These are phyloP conservation scores for Plasmodium gonderi DNA, from an alignment of 169 alveolate species.

Conservation along the genomic window DNA sequence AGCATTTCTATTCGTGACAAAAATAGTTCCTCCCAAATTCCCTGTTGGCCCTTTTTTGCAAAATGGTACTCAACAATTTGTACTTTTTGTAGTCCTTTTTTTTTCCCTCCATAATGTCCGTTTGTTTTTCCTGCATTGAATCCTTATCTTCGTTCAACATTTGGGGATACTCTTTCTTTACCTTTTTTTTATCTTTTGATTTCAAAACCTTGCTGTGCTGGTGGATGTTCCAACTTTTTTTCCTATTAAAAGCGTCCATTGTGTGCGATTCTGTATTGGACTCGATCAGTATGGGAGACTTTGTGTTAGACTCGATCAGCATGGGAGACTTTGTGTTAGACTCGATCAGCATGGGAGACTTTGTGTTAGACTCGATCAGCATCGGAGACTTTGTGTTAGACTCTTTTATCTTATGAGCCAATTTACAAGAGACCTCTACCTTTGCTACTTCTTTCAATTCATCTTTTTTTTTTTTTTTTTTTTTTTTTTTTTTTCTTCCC, in stretches of 20 bases:
- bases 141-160: neutral
- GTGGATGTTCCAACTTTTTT: neutral
- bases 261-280: too few relatives aligned
- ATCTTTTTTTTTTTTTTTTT: neutral
- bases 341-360: too few relatives aligned
- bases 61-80: slow-evolving; percentile 29
- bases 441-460: neutral
- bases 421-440: neutral
- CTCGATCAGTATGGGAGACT: too few relatives aligned
- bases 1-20: neutral
- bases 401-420: neutral
- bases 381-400: neutral
- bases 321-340: too few relatives aligned
- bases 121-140: neutral
- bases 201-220: neutral
- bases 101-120: neutral
- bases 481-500: too few relatives aligned
- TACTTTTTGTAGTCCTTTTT: slow-evolving; percentile 24
- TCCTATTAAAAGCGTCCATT: too few relatives aligned
- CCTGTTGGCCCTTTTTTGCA: slow-evolving; percentile 16
- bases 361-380: too few relatives aligned
- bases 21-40: neutral
- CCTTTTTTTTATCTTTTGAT: neutral
- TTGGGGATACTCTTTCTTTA: neutral
- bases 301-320: too few relatives aligned